Evolutionary conservation across 31 red algal genomes (phyloP).

Genomic region (Bonnemaisonia californica): DNA sequence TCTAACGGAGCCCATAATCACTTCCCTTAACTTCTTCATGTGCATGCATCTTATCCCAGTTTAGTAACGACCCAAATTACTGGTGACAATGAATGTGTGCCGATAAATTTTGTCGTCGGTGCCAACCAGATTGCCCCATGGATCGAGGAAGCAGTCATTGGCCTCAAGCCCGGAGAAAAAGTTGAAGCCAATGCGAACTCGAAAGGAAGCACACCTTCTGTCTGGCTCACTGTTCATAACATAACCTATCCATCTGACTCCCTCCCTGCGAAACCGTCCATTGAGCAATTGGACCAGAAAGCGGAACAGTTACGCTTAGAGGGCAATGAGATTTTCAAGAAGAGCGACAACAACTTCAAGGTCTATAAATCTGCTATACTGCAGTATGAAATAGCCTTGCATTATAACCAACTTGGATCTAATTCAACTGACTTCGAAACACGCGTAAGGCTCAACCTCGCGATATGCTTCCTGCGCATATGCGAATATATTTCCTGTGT

Average conservation of each 20-base stretch:
- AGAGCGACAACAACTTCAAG: conserved; percentile 1
- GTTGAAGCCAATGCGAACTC: neutral
- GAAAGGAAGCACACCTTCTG: neutral
- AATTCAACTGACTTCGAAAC: neutral
- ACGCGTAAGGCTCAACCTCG: neutral
- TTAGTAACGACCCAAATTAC: neutral
- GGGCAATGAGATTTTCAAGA: conserved; percentile 3
- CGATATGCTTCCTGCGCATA: neutral
- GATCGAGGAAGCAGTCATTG: conserved; percentile 7
- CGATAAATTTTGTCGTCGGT: conserved; percentile 3
- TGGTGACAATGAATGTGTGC: neutral
- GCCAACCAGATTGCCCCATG: conserved; percentile 8
- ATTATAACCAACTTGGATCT: neutral
- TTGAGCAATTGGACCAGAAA: neutral
- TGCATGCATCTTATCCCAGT: neutral
- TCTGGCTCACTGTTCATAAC: neutral
- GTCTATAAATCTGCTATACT: neutral
- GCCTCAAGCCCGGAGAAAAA: neutral
- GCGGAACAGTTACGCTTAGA: neutral
- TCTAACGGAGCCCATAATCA: too few species aligned
- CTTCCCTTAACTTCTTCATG: too few species aligned
- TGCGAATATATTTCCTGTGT: neutral
- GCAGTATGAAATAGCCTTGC: conserved; percentile 3
- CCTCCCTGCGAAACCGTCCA: neutral
- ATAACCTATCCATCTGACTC: neutral